phyloP scores from a whole-genome alignment of 345 rosid genomes.

The Euphorbia lathyris region DNA sequence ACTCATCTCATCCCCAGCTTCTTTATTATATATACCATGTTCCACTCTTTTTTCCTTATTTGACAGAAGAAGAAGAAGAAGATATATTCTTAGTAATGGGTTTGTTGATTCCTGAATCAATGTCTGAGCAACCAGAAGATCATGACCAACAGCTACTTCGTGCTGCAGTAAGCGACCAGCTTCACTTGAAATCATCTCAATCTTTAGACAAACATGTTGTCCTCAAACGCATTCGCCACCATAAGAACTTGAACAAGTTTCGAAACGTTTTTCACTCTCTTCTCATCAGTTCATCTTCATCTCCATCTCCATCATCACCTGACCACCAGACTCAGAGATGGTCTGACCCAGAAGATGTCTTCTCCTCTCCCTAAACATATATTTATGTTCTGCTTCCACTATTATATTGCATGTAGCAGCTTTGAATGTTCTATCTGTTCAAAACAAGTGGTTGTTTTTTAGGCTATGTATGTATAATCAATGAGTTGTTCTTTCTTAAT shows the following conservation, averaged over 20 bases:
- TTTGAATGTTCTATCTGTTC: not conserved
- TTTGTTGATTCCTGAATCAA: slow-evolving; percentile 5
- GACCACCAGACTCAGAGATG: slow-evolving; percentile 7
- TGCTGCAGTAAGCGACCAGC: slow-evolving; percentile 27
- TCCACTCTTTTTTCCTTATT: no score
- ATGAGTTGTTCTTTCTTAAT: not conserved
- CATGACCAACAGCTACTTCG: not conserved
- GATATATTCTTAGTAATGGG: slow-evolving; percentile 6
- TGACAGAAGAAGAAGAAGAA: not conserved
- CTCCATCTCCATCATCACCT: not conserved
- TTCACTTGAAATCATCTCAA: slow-evolving; percentile 35
- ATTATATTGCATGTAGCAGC: not conserved
- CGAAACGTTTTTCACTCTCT: slow-evolving; percentile 31
- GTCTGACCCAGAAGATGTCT: slow-evolving; percentile 37
- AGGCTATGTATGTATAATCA: not conserved
- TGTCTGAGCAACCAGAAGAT: slow-evolving; percentile 16
- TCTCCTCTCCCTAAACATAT: slow-evolving; percentile 37
- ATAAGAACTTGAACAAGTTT: slow-evolving; percentile 31
- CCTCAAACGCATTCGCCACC: slow-evolving; percentile 48
- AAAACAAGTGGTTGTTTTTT: no score
- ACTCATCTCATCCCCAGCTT: no score
- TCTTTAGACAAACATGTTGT: slow-evolving; percentile 33
- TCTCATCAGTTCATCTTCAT: not conserved
- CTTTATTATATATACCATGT: no score
- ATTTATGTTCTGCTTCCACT: not conserved